Evolutionary conservation across 768 basidiomycete species (phyloP).

Genomic region (Grammothele lineata): DNA sequence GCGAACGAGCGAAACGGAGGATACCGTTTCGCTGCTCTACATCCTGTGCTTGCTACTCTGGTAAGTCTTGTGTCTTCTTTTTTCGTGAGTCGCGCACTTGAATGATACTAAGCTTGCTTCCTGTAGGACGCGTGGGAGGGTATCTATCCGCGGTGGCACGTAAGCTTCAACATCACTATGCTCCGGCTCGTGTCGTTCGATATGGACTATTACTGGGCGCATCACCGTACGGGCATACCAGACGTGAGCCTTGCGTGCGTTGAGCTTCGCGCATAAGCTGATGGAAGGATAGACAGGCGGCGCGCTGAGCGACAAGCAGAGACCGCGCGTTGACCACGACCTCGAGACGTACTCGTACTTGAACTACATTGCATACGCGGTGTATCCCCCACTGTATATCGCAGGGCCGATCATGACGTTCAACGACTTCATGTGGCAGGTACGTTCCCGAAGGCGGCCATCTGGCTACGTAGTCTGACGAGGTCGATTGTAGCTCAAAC

Average conservation of each 20-base stretch:
- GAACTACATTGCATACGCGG: slow-evolving; percentile 78
- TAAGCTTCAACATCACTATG: slow-evolving; percentile 96
- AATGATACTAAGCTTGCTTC: background rate
- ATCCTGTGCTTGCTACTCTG: slow-evolving; percentile 50
- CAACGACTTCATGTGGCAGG: slow-evolving; percentile 95
- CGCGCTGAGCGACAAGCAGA: slow-evolving; percentile 52
- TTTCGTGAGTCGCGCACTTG: too few species aligned
- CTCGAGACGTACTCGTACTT: slow-evolving; percentile 56
- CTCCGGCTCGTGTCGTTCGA: slow-evolving; percentile 89
- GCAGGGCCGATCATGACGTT: slow-evolving; percentile 96
- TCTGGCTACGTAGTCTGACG: too few species aligned
- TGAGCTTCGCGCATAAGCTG: too few species aligned
- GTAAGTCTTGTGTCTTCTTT: slow-evolving; percentile 38
- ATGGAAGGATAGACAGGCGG: slow-evolving; percentile 23
- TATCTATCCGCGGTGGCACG: slow-evolving; percentile 86
- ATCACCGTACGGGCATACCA: slow-evolving; percentile 30
- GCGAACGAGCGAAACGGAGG: slow-evolving; percentile 73
- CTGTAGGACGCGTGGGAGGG: slow-evolving; percentile 64
- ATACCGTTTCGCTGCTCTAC: slow-evolving; percentile 59
- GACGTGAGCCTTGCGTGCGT: slow-evolving; percentile 35
- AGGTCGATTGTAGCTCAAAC: slow-evolving; percentile 48
- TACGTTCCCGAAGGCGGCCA: slow-evolving; percentile 31
- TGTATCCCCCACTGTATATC: slow-evolving; percentile 93
- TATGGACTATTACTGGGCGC: slow-evolving; percentile 91
- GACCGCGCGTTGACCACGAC: slow-evolving; percentile 52